Percentiles rank a stretch among this genome's conserved stretches.
These are phyloP conservation scores for Diddensiella transvaalensis DNA, from an alignment of 805 yeast genomes.

Conservation along the genomic window DNA sequence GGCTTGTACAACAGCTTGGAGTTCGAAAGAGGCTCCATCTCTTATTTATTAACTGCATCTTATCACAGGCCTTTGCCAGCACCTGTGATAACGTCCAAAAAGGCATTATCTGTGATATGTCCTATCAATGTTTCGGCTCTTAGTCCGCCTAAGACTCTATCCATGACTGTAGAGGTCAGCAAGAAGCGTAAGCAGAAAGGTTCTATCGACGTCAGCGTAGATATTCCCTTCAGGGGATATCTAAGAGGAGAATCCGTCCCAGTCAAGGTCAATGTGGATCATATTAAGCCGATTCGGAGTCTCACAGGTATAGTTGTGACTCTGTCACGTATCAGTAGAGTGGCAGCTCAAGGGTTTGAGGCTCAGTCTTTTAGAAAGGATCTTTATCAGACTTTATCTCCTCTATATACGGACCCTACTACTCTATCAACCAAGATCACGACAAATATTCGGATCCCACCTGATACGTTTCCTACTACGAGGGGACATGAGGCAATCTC, in stretches of 20 bases:
- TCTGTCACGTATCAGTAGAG: slow-evolving; percentile 72
- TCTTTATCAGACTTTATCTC: slow-evolving; percentile 69
- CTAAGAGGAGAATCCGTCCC: slow-evolving; percentile 78
- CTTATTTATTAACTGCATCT: slow-evolving; percentile 55
- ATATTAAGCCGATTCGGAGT: slow-evolving; percentile 66
- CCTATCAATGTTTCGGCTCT: slow-evolving; percentile 71
- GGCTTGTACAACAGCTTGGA: slow-evolving; percentile 70
- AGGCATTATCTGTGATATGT: slow-evolving; percentile 54
- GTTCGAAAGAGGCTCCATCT: slow-evolving; percentile 82
- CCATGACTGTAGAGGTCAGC: slow-evolving; percentile 56
- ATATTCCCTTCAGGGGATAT: slow-evolving; percentile 61
- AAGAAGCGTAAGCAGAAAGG: slow-evolving; percentile 38
- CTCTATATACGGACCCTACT: slow-evolving; percentile 71
- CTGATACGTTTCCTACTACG: slow-evolving; percentile 83
- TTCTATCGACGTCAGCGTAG: slow-evolving; percentile 40
- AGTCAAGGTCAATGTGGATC: slow-evolving; percentile 60
- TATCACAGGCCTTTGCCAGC: slow-evolving; percentile 26
- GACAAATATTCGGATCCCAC: slow-evolving; percentile 68
- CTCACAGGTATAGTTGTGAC: slow-evolving; percentile 75
- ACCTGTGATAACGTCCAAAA: slow-evolving; percentile 43
- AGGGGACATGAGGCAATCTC: slow-evolving; percentile 66
- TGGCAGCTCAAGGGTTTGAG: slow-evolving; percentile 56
- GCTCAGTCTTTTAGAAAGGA: slow-evolving; percentile 73
- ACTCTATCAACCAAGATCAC: slow-evolving; percentile 54
- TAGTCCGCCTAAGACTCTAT: slow-evolving; percentile 64